These are phyloP conservation scores for Salicornia ramosissima DNA, from an alignment of 148 eudicot species.

Conservation along the genomic window DNA sequence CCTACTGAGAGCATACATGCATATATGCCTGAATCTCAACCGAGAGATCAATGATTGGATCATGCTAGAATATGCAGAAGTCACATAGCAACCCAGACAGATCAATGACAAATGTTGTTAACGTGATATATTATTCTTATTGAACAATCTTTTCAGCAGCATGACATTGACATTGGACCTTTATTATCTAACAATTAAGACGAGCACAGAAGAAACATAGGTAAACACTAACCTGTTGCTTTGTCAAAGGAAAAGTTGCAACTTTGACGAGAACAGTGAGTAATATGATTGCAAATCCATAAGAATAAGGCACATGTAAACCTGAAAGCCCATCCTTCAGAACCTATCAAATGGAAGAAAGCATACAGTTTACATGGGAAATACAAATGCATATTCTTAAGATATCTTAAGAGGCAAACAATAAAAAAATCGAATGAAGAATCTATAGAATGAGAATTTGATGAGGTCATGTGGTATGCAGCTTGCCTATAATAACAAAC, in stretches of 20 bases:
- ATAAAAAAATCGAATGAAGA: neutral
- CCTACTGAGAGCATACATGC: neutral
- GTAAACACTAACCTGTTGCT: slow-evolving; percentile 59
- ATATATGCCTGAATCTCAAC: neutral
- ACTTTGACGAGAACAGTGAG: slow-evolving; percentile 73
- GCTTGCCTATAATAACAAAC: neutral
- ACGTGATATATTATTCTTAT: neutral
- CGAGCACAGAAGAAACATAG: neutral
- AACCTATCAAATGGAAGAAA: slow-evolving; percentile 37
- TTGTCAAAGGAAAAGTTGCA: slow-evolving; percentile 75
- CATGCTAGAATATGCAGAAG: neutral
- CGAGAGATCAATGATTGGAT: neutral
- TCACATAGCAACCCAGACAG: neutral
- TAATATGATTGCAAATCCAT: slow-evolving; percentile 86
- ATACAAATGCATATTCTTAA: neutral
- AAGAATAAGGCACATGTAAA: slow-evolving; percentile 76
- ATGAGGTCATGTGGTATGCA: neutral
- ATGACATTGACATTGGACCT: neutral
- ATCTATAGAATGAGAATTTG: neutral
- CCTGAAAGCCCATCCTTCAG: slow-evolving; percentile 66
- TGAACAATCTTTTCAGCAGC: neutral
- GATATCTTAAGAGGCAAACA: neutral
- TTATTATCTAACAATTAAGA: neutral
- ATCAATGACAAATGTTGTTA: neutral
- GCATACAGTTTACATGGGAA: neutral